Conservation (phyloP, 2,329 filamentous ascomycete genomes). For the Polychaeton citri region DNA sequence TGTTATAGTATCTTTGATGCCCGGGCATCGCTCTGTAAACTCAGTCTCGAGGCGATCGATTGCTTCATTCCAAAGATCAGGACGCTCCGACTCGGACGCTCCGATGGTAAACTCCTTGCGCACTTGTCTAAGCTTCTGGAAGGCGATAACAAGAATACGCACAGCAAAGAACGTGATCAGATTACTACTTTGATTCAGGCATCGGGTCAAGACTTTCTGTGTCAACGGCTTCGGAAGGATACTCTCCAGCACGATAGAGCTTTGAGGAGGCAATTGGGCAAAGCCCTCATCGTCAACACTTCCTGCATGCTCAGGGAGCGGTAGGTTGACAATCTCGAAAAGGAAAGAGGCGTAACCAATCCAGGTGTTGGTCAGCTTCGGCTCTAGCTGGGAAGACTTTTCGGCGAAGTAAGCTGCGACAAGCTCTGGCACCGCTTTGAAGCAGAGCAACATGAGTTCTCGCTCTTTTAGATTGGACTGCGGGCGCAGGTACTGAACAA, state of each 20-base stretch:
- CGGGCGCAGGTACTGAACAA: constrained; percentile 66
- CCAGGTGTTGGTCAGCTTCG: constrained; percentile 87
- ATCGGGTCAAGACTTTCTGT: constrained; percentile 65
- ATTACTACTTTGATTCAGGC: constrained; percentile 62
- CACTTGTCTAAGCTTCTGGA: constrained; percentile 61
- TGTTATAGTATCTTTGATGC: constrained; percentile 66
- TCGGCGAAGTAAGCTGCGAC: constrained; percentile 80
- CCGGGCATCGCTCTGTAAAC: constrained; percentile 66
- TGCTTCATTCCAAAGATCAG: constrained; percentile 54
- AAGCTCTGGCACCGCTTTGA: constrained; percentile 70
- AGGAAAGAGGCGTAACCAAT: constrained; percentile 84
- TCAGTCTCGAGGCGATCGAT: constrained; percentile 54
- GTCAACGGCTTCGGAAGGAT: constrained; percentile 72
- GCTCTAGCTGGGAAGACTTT: constrained; percentile 60
- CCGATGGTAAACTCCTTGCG: constrained; percentile 47
- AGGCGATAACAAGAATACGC: constrained; percentile 61
- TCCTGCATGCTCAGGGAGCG: constrained; percentile 60
- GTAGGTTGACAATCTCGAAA: constrained; percentile 64
- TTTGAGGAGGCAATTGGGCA: constrained; percentile 59
- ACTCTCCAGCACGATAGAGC: constrained; percentile 68
- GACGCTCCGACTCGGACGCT: background rate
- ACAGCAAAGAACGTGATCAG: constrained; percentile 76
- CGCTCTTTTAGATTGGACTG: constrained; percentile 72
- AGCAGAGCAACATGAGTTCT: constrained; percentile 68
- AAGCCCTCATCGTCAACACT: constrained; percentile 41